Evolutionary conservation across 805 yeast genomes (phyloP), one percentile per base, ranked within the genome.

Genomic region (Kazachstania psychrophila): DNA sequence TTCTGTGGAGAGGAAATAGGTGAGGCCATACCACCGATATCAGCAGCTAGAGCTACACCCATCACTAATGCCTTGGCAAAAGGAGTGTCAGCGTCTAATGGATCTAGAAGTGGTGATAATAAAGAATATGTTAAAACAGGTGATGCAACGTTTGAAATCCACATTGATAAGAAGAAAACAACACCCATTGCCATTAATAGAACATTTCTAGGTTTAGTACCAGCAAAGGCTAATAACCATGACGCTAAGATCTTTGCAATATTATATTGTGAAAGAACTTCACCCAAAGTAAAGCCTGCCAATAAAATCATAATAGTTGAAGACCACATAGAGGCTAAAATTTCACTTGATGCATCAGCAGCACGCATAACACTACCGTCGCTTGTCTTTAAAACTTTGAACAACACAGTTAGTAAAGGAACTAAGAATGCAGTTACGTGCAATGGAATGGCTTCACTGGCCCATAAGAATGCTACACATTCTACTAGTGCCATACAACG

Each of bases 1-100:
- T 89, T 89, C 59, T 89, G 97, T 3, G 97, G 97, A 2, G 96
- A 85, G 1, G 96, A 85, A 51, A 89, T 89, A 7, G 97, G 97
- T 11, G 95, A 85, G 0, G 95, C 79, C 94, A 88, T 86, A 52
- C 97, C 97, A 15, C 95, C 96, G 38, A 89, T 68, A 57, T 89
- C 84, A 16, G 95, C 84, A 3, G 96, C 82, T 36, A 89, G 66
- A 0, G 97, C 96, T 47, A 89, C 82, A 38, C 96, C 96, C 39
- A 89, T 66, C 32, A 89, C 79, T 46, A 89, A 66, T 0, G 95
- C 86, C 56, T 84, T 79, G 5, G 87, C 85, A 51, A 87, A 84
- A 11, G 80, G 78, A 13, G 88, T 77, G 24, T 75, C 77, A 23
- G 78, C 73, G 12, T 89, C 83, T 32, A 87, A 64, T 2, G 89